Evolutionary conservation across 129 eudicot species (phyloP), one percentile per base, ranked within the genome.

Genomic region (Artemisia tridentata): DNA sequence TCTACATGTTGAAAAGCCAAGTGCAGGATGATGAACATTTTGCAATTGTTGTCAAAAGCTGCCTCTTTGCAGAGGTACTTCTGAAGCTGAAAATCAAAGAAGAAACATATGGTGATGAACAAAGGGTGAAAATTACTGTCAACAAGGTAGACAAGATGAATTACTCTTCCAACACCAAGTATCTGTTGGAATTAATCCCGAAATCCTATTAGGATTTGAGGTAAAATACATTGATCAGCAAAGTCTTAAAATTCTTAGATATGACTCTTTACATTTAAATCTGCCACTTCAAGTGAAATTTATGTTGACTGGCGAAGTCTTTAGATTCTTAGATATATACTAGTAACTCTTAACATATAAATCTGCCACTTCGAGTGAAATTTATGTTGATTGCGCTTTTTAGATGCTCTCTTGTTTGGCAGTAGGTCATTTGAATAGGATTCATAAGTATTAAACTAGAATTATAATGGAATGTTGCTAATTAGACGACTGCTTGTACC

Each of bases 101-200:
- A 75, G 98, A 93, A 67, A 38, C 65, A 0, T 93, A 89, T 65
- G 97, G 97, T 23, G 98, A 93, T 1, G 98, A 93, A 75, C 98
- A 93, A 78, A 72, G 69, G 80, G 84, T 93, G 78, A 93, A 93
- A 75, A 64, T 82, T 49, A 93, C 97, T 0, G 87, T 85, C 14
- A 84, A 84, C 17, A 93, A 85, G 69, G 92, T 92, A 17, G 98
- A 93, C 67, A 85, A 78, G 79, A 76, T 93, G 74, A 83, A 86
- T 45, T 80, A 83, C 73, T 60, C 86, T 47, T 77, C 88, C 21
- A 83, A 89, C 75, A 78, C 83, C 68, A 84, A 80, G 68, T 79
- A 75, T 75, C 68, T 93, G 72, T 75, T 93, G 48, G 91, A 79
- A 79, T 80, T 54, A 45, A 83, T 93, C 51, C 60, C 84, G 15